A percentile compares a stretch with the other conserved stretches of the same genome.
Conservation (phyloP, 2,329 filamentous ascomycete species). For the Emydomyces testavorans region DNA sequence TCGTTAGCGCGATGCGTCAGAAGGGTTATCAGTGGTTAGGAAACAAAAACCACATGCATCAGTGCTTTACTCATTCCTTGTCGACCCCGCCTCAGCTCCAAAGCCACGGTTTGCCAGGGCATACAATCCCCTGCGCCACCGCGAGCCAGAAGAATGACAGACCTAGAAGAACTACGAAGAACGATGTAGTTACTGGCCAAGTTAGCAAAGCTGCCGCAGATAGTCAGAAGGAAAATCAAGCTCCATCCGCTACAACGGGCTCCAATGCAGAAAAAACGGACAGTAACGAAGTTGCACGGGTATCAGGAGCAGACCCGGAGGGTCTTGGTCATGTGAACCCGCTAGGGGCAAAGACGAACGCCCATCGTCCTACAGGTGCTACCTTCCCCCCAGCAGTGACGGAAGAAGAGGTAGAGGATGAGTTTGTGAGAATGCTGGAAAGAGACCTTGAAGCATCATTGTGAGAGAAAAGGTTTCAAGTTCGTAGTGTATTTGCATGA, state of each 20-base stretch:
- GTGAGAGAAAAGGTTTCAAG: not conserved
- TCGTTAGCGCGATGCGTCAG: constrained; percentile 21
- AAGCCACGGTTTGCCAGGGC: not conserved
- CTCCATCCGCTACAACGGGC: not conserved
- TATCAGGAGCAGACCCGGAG: not conserved
- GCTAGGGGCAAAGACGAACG: too few relatives aligned
- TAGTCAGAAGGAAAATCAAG: not conserved
- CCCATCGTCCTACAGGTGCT: not conserved
- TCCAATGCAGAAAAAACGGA: not conserved
- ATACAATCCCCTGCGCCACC: not conserved
- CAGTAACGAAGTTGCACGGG: not conserved
- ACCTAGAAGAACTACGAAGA: not conserved
- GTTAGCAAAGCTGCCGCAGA: not conserved
- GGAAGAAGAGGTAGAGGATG: constrained; percentile 18
- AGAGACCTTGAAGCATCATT: constrained; percentile 18
- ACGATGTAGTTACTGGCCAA: not conserved
- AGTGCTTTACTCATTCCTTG: not conserved
- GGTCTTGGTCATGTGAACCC: not conserved
- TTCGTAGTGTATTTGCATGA: not conserved
- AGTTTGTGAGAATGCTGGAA: constrained; percentile 22
- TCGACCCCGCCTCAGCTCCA: not conserved
- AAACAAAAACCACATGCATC: constrained; percentile 10
- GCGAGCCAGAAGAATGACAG: not conserved
- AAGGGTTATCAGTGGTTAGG: constrained; percentile 27
- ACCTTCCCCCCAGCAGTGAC: not conserved